Conservation (phyloP, 176 grass and related monocot genomes). For the Carex scoparia region DNA sequence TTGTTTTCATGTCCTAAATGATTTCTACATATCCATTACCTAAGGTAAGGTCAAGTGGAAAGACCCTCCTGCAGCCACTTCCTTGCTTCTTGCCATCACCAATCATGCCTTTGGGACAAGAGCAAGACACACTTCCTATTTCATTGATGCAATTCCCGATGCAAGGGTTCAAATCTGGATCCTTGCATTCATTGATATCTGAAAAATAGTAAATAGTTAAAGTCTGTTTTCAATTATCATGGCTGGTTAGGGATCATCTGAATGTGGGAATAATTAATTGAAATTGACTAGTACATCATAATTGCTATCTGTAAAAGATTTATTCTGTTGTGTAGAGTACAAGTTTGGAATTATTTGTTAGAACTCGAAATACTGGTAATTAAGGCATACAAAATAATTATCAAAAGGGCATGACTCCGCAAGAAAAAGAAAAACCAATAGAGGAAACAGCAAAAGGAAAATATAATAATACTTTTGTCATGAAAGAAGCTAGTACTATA, state of each 20-base stretch:
- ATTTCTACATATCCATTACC: not conserved
- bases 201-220: not conserved
- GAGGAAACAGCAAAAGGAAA: too few relatives aligned
- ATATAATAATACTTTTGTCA: too few relatives aligned
- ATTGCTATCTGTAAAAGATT: too few relatives aligned
- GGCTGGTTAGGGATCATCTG: too few relatives aligned
- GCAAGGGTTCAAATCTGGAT: not conserved
- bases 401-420: too few relatives aligned
- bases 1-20: not conserved
- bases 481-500: too few relatives aligned
- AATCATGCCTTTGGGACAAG: not conserved
- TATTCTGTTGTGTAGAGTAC: too few relatives aligned
- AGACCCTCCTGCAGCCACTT: not conserved
- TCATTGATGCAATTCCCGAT: not conserved
- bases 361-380: too few relatives aligned
- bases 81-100: constrained; percentile 9
- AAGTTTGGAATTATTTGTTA: too few relatives aligned
- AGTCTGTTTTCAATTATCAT: not conserved
- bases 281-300: too few relatives aligned
- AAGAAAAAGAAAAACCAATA: too few relatives aligned
- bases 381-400: too few relatives aligned
- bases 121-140: not conserved
- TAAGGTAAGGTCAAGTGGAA: not conserved
- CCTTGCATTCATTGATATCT: not conserved
- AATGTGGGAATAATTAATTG: not conserved